These are phyloP conservation scores for Cyclostephanos invisitatus DNA, from an alignment of 108 stramenopile genomes.

Conservation along the genomic window DNA sequence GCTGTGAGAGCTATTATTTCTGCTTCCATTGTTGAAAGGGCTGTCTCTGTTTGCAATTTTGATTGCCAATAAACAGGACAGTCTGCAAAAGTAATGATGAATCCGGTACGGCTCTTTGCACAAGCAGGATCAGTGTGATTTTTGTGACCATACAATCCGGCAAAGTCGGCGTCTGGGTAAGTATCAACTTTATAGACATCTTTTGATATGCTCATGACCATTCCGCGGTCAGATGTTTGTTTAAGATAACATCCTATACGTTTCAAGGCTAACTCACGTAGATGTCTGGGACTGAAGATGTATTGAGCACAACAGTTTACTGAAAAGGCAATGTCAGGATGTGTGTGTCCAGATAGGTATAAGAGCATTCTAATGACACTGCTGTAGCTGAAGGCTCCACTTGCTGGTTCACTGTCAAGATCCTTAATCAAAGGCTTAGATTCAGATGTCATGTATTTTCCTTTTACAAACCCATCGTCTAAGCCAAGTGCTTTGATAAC, in stretches of 20 bases:
- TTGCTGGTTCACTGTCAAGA: conserved; percentile 9
- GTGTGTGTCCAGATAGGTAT: conserved; percentile 23
- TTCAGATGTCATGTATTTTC: conserved; percentile 19
- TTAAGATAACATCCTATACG: no score
- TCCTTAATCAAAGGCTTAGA: conserved; percentile 23
- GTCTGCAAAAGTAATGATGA: conserved; percentile 41
- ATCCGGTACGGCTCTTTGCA: no score
- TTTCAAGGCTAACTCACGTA: conserved; percentile 1
- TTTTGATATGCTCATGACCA: no score
- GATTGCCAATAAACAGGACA: conserved; percentile 54
- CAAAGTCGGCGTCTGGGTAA: no score
- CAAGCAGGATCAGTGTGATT: no score
- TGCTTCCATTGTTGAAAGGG: conserved; percentile 54
- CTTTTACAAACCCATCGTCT: background rate
- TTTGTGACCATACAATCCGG: conserved; percentile 7
- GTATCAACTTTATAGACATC: no score
- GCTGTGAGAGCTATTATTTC: conserved; percentile 49
- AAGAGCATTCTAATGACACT: conserved; percentile 40
- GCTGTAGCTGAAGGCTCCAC: no score
- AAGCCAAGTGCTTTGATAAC: background rate
- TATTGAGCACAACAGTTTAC: conserved; percentile 12
- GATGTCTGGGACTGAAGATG: conserved; percentile 1
- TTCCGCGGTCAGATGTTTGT: no score
- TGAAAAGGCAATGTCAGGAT: conserved; percentile 29
- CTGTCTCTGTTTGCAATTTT: conserved; percentile 53